Base-by-base conservation (phyloP, 352 stramenopile genomes). In the Phytophthora lateralis region DNA sequence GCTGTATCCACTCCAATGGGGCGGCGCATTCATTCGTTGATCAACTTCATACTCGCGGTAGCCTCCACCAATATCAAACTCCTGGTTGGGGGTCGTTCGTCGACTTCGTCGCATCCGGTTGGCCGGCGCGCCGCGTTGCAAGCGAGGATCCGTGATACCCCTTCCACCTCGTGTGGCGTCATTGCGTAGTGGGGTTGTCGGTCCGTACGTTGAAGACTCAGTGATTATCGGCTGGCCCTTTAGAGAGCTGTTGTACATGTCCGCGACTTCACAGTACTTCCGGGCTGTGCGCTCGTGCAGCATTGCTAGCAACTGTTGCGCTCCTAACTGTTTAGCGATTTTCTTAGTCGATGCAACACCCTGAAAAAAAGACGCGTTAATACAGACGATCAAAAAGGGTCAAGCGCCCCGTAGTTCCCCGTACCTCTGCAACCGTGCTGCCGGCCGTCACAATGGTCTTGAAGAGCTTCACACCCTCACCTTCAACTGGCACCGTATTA, bases 371-470 rank as follows among this genome's bases (percentile, higher is more conserved):
- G 44, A 17, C 44, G 8, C 17, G 46, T 69, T 61, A 60, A 18
- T 45, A 32, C 37, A 68, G 42, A 12, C 45, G 21, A 35, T 39
- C 17, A 50, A 52, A 47, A 50, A 47, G 14, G 10, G 50, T 59
- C 24, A 15, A 5, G 20, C 0, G 26, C 8, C 14, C 8, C 54
- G 10, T 42, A 20, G 34, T 32, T 10, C 26, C 29, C 48, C 41
- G 17, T 71, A 91, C 85, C 76, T 95, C 84, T 34, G 81, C 86
- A 42, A 80, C 73, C 1, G 73, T 85, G 35, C 65, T 88, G 26
- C 84, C 86, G 5, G 74, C 78, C 32, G 80, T 88, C 26, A 90
- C 84, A 34, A 92, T 91, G 10, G 80, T 91, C 64, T 93, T 95
- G 71, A 93, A 95, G 4, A 90, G 56, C 60, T 86, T 90, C 30